These are phyloP conservation scores for Trametes polyzona DNA, from an alignment of 1,284 basidiomycete genomes.

Conservation along the genomic window DNA sequence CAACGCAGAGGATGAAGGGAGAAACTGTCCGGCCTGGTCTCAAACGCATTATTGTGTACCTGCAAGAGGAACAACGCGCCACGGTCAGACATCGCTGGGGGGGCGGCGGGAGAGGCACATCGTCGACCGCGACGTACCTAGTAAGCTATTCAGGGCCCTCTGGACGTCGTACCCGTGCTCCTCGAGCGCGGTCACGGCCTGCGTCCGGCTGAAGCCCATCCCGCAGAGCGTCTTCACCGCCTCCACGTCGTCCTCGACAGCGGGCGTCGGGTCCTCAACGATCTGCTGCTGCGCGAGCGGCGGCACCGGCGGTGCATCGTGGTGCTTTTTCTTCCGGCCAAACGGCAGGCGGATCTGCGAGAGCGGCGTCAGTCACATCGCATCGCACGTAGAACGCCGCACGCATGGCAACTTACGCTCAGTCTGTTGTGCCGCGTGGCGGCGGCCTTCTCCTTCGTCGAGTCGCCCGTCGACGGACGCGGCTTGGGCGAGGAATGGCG, in stretches of 20 bases:
- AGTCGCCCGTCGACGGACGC: conserved; percentile 60
- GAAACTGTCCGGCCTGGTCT: conserved; percentile 4
- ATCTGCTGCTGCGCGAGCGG: conserved; percentile 48
- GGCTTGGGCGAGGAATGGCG: conserved; percentile 59
- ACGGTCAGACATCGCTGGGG: not conserved
- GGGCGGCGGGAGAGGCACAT: not conserved
- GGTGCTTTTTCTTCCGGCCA: conserved; percentile 69
- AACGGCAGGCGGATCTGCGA: conserved; percentile 77
- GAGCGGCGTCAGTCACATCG: conserved; percentile 8
- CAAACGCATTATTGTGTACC: conserved; percentile 23
- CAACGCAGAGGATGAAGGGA: not conserved
- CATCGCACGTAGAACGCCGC: not conserved
- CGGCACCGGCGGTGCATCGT: conserved; percentile 48
- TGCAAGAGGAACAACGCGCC: not conserved
- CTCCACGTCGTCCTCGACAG: conserved; percentile 74
- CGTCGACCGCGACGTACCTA: conserved; percentile 35
- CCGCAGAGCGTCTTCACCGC: conserved; percentile 75
- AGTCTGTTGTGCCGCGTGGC: conserved; percentile 67
- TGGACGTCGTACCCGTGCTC: conserved; percentile 75
- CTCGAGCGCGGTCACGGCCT: conserved; percentile 79
- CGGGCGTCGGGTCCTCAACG: conserved; percentile 57
- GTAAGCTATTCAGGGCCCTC: conserved; percentile 71
- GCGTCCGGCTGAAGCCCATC: conserved; percentile 85
- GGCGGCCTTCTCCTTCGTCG: conserved; percentile 54
- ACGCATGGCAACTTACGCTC: conserved; percentile 55